Base-by-base conservation (phyloP, 495 filamentous ascomycete genomes). In the Peziza echinospora region DNA sequence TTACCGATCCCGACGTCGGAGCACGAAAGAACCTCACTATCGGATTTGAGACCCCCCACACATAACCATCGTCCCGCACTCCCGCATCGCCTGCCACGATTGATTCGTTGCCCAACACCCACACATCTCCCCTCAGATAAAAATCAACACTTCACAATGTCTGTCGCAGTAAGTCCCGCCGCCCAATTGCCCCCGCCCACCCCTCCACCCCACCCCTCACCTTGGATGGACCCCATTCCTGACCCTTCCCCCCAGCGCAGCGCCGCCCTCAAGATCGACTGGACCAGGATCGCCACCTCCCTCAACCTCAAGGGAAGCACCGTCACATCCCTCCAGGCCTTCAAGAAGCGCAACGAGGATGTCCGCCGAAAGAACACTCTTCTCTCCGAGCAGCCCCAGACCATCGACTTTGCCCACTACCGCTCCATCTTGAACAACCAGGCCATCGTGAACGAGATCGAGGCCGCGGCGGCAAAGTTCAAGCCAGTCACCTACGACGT, bases 261-360 rank as follows among this genome's bases (percentile, higher is more conserved):
- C 76, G 87, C 89, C 70, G 85, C 91, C 69, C 76, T 87, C 67
- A 99, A 93, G 76, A 77, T 99, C 73, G 89, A 99, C 76, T 99
- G 91, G 91, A 71, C 70, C 67, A 84, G 83, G 68, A 74, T 96
- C 61, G 76, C 77, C 64, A 75, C 71, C 64, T 86, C 83, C 58
- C 84, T 99, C 59, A 87, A 89, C 59, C 82, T 99, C 64, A 83
- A 81, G 67, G 91, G 91, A 61, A 80, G 82, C 66, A 99, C 91
- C 53, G 84, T 79, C 49, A 65, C 78, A 53, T 78, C 86, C 46
- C 82, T 99, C 44, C 77, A 83, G 62, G 69, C 82, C 54, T 99
- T 99, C 79, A 99, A 99, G 72, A 87, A 92, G 77, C 89, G 91
- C 67, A 94, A 96, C 71, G 91, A 99, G 55, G 86, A 96, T 60